These are phyloP conservation scores for Plenodomus biglobosus DNA, from an alignment of 2,329 filamentous ascomycete genomes.

Conservation along the genomic window DNA sequence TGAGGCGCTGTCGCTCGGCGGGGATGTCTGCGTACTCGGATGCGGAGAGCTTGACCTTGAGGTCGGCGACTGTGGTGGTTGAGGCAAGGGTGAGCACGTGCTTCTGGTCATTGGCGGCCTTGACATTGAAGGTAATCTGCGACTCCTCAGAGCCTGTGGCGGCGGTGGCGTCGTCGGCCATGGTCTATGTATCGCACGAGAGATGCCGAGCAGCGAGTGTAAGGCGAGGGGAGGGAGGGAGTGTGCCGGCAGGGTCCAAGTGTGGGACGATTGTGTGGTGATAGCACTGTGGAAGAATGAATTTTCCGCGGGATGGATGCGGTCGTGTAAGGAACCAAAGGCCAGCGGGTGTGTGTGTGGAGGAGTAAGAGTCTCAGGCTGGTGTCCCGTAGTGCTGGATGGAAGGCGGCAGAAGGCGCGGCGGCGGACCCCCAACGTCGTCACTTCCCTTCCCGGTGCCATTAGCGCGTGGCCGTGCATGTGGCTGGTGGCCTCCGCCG, in stretches of 20 bases:
- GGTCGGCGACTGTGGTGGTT: conserved; percentile 74
- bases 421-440: conserved; percentile 11
- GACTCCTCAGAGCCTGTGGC: conserved; percentile 60
- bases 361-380: not conserved
- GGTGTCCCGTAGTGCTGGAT: not conserved
- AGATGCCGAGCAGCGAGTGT: conserved; percentile 11
- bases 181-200: conserved; percentile 40
- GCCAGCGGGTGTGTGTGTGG: too few species aligned
- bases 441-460: conserved; percentile 19
- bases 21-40: conserved; percentile 84
- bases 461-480: conserved; percentile 16
- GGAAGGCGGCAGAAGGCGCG: conserved; percentile 35
- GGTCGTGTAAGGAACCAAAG: too few species aligned
- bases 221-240: not conserved
- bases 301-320: not conserved
- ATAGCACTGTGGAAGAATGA: conserved; percentile 7
- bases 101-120: conserved; percentile 88
- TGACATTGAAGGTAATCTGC: conserved; percentile 93
- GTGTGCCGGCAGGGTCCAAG: not conserved
- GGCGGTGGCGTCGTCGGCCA: conserved; percentile 62
- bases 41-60: conserved; percentile 85
- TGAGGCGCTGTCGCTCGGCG: conserved; percentile 85
- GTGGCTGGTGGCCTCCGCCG: not conserved
- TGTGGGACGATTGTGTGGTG: not conserved
- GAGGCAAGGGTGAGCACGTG: conserved; percentile 79